A percentile compares a stretch with the other conserved stretches of the same genome.
Conservation (phyloP, 768 basidiomycete species). For the Serendipita sp. region DNA sequence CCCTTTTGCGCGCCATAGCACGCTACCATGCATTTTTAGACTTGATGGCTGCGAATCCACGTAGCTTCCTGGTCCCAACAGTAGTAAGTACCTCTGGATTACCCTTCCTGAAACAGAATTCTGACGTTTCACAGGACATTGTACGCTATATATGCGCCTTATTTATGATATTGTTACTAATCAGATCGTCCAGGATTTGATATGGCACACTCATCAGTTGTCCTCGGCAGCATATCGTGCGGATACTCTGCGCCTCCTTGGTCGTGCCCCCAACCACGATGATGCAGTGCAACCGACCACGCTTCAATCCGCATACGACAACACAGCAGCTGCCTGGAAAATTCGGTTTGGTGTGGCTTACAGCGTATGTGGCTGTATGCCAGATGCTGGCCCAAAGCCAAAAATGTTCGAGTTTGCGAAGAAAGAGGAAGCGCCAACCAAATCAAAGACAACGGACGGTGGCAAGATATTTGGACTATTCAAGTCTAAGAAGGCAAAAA, state of each 20-base stretch:
- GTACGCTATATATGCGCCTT: background rate
- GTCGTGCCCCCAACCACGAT: background rate
- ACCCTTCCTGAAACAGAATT: background rate
- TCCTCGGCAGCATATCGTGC: slow-evolving; percentile 7
- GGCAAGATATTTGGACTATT: background rate
- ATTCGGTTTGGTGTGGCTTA: background rate
- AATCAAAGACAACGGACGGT: background rate
- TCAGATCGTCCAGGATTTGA: slow-evolving; percentile 8
- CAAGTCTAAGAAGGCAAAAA: background rate
- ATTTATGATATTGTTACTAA: background rate
- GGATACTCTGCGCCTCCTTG: background rate
- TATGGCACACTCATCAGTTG: slow-evolving; percentile 15
- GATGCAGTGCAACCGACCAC: background rate
- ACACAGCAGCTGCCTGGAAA: background rate
- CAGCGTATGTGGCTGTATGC: slow-evolving; percentile 1
- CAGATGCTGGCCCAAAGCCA: background rate
- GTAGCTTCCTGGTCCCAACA: slow-evolving; percentile 2
- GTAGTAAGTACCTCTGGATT: background rate
- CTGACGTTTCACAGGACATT: background rate
- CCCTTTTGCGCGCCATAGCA: slow-evolving; percentile 30
- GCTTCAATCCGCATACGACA: background rate
- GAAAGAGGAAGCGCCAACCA: background rate
- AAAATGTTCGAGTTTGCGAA: background rate
- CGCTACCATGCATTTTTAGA: slow-evolving; percentile 41
- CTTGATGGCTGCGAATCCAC: slow-evolving; percentile 5